These are phyloP conservation scores for Tricladium varicosporioides DNA, from an alignment of 2,329 filamentous ascomycete genomes.

Conservation along the genomic window DNA sequence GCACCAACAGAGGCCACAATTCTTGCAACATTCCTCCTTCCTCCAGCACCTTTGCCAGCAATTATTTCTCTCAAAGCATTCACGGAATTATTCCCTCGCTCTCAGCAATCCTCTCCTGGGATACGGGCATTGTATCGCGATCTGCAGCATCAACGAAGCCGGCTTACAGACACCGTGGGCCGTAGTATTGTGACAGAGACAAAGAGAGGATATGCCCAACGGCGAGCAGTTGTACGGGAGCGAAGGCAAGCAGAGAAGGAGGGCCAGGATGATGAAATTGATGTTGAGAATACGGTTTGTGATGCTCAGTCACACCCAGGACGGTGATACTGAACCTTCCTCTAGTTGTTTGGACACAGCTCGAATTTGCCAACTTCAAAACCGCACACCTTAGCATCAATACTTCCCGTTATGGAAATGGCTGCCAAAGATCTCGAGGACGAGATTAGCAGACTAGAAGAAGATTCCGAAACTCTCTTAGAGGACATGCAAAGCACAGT, in stretches of 20 bases:
- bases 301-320: constrained; percentile 1
- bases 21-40: constrained; percentile 73
- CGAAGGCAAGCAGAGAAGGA: constrained; percentile 52
- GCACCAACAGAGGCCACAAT: constrained; percentile 73
- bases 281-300: constrained; percentile 57
- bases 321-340: constrained; percentile 12
- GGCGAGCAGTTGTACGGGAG: constrained; percentile 54
- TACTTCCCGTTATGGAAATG: constrained; percentile 67
- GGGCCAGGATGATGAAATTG: constrained; percentile 60
- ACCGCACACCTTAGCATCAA: constrained; percentile 60
- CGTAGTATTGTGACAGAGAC: constrained; percentile 64
- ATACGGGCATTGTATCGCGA: constrained; percentile 65
- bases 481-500: constrained; percentile 63
- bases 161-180: constrained; percentile 65
- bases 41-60: constrained; percentile 70
- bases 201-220: constrained; percentile 56
- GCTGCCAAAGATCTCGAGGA: constrained; percentile 64
- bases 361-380: constrained; percentile 44
- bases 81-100: constrained; percentile 70
- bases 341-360: constrained; percentile 57
- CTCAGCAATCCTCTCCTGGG: constrained; percentile 35
- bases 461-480: constrained; percentile 60
- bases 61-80: constrained; percentile 75
- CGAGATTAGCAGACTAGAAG: constrained; percentile 64
- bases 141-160: constrained; percentile 70